phyloP scores from a whole-genome alignment of 345 rosid genomes.

The Aegle marmelos region DNA sequence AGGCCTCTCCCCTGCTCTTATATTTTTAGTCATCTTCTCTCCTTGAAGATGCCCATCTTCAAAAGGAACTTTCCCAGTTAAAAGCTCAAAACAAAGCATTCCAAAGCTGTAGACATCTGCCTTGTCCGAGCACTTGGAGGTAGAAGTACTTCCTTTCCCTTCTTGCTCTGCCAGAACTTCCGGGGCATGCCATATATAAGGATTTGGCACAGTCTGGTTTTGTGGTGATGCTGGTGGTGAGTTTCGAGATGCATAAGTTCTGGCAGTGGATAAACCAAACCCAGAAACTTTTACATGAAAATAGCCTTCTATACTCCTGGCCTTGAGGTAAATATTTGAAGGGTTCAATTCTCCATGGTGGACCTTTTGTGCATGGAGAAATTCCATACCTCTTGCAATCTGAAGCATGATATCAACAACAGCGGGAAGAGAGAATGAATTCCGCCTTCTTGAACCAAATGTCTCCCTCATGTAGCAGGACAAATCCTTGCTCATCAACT shows the following conservation, averaged over 20 bases:
- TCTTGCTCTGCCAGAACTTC: slow-evolving; percentile 71
- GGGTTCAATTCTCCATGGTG: slow-evolving; percentile 78
- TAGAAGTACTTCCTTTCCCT: slow-evolving; percentile 25
- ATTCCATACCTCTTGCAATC: slow-evolving; percentile 92
- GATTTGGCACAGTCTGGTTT: slow-evolving; percentile 35
- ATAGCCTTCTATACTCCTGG: slow-evolving; percentile 68
- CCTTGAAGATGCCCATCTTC: slow-evolving; percentile 95
- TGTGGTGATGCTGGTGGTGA: slow-evolving; percentile 10
- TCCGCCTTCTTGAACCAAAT: slow-evolving; percentile 57
- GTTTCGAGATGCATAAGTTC: slow-evolving; percentile 29
- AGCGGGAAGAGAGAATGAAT: slow-evolving; percentile 55
- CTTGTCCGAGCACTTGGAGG: slow-evolving; percentile 55
- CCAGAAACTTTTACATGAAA: slow-evolving; percentile 76
- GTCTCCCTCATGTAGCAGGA: slow-evolving; percentile 62
- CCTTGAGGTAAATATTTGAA: slow-evolving; percentile 55
- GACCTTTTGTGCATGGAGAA: slow-evolving; percentile 62
- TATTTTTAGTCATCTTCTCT: slow-evolving; percentile 61
- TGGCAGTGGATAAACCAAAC: slow-evolving; percentile 45
- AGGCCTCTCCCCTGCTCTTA: slow-evolving; percentile 81
- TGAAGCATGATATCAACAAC: slow-evolving; percentile 87
- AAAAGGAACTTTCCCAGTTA: slow-evolving; percentile 84
- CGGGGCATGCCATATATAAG: slow-evolving; percentile 79
- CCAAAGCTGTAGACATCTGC: slow-evolving; percentile 95
- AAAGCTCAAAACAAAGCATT: slow-evolving; percentile 79
- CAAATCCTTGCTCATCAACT: slow-evolving; percentile 78